phyloP scores from a whole-genome alignment of 2,329 filamentous ascomycete genomes.

The Fusarium sterilihyphosum region DNA sequence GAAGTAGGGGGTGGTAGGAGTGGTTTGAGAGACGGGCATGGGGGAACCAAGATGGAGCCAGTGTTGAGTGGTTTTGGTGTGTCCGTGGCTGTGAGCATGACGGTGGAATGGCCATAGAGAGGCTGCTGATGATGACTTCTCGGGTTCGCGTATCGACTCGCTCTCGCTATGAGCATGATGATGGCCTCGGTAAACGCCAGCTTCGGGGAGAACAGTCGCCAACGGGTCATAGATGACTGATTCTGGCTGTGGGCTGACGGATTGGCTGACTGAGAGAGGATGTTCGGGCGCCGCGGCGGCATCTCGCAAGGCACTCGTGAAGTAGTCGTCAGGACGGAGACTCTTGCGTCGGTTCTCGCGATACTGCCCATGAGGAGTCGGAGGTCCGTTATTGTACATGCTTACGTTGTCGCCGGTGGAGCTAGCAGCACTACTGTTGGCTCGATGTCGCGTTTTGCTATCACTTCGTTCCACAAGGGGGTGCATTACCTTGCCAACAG shows the following conservation, averaged over 20 bases:
- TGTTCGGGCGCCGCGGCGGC: constrained; percentile 31
- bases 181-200: constrained; percentile 39
- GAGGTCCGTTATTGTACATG: constrained; percentile 55
- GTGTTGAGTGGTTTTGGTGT: constrained; percentile 49
- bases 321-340: constrained; percentile 65
- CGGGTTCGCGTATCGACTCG: constrained; percentile 33
- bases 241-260: constrained; percentile 39
- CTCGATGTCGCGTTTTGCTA: constrained; percentile 63
- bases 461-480: constrained; percentile 67
- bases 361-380: constrained; percentile 59
- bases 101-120: constrained; percentile 48
- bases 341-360: constrained; percentile 64
- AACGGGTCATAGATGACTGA: constrained; percentile 52
- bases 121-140: constrained; percentile 43
- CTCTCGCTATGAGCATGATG: constrained; percentile 42
- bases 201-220: constrained; percentile 50
- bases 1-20: constrained; percentile 50
- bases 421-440: constrained; percentile 71
- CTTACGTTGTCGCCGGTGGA: constrained; percentile 67
- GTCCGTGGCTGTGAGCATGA: constrained; percentile 54
- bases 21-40: constrained; percentile 43
- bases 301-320: constrained; percentile 55
- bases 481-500: constrained; percentile 71
- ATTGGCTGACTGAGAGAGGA: constrained; percentile 40
- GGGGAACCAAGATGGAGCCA: constrained; percentile 53